A percentile compares a stretch with the other conserved stretches of the same genome.
Evolutionary conservation across 2,329 filamentous ascomycete species (phyloP).

Genomic region (Gyromitra esculenta): DNA sequence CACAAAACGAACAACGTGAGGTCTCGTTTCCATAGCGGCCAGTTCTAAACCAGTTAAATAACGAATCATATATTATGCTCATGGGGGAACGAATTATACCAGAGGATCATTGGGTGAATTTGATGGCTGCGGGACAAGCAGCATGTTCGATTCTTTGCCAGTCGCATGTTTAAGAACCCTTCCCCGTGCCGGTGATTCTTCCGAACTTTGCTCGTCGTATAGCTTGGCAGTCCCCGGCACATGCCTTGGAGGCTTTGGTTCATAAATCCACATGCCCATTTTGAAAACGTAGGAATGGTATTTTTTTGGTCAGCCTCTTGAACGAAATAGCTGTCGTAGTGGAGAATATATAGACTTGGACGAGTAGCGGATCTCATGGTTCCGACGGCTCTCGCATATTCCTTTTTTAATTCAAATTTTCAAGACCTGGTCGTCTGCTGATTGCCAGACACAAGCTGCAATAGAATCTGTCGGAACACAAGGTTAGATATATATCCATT

Average conservation of each 20-base stretch:
- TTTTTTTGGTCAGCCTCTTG: not conserved
- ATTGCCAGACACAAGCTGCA: constrained; percentile 19
- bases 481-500: constrained; percentile 23
- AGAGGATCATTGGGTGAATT: constrained; percentile 67
- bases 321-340: not conserved
- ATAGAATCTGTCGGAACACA: constrained; percentile 18
- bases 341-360: not conserved
- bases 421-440: constrained; percentile 4
- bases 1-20: constrained; percentile 65
- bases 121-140: constrained; percentile 66
- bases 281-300: not conserved
- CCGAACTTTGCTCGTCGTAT: constrained; percentile 39
- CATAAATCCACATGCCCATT: constrained; percentile 54
- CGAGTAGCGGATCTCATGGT: constrained; percentile 13
- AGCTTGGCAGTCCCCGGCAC: constrained; percentile 53
- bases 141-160: constrained; percentile 48
- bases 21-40: constrained; percentile 68
- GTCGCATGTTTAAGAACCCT: constrained; percentile 47
- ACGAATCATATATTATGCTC: not conserved
- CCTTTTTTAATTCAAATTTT: not conserved
- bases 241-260: constrained; percentile 47
- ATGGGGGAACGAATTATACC: constrained; percentile 61
- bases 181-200: constrained; percentile 22
- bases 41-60: constrained; percentile 63
- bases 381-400: constrained; percentile 4